phyloP scores from a whole-genome alignment of 1,284 basidiomycete species.

The Moniliella sp. region DNA sequence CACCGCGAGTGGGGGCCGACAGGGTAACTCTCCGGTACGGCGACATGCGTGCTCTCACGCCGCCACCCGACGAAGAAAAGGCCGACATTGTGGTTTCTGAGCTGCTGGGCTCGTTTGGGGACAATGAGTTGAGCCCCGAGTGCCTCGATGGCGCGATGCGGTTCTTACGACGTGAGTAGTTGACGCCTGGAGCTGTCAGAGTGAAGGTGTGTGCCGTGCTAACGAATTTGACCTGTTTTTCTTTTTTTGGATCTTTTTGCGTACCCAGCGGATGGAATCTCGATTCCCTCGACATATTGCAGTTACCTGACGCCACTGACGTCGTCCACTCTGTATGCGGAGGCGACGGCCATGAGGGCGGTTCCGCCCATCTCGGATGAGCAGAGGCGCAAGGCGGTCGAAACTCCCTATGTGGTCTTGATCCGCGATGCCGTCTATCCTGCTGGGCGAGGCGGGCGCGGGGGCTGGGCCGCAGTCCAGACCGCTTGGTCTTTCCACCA shows the following conservation, averaged over 20 bases:
- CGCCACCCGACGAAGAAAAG: slow-evolving; percentile 47
- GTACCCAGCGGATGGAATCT: slow-evolving; percentile 66
- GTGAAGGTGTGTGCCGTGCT: too few relatives aligned
- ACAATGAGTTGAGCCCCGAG: slow-evolving; percentile 93
- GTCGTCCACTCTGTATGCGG: slow-evolving; percentile 66
- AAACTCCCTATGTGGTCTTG: slow-evolving; percentile 96
- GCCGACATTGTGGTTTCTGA: slow-evolving; percentile 90
- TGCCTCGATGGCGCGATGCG: slow-evolving; percentile 85
- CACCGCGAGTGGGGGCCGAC: slow-evolving; percentile 51
- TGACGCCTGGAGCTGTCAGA: too few relatives aligned
- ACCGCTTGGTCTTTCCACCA: slow-evolving; percentile 96
- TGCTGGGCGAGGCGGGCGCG: slow-evolving; percentile 39
- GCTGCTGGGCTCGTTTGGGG: slow-evolving; percentile 84
- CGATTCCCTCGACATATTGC: slow-evolving; percentile 84
- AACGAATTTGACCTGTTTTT: too few relatives aligned
- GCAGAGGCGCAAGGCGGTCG: slow-evolving; percentile 40
- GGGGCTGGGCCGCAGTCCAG: slow-evolving; percentile 54
- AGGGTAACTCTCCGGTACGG: slow-evolving; percentile 63
- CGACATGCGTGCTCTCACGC: slow-evolving; percentile 61
- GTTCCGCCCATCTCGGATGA: not conserved
- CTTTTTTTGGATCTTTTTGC: not conserved
- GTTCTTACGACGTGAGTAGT: slow-evolving; percentile 37
- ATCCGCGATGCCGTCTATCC: slow-evolving; percentile 51
- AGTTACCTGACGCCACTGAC: slow-evolving; percentile 80
- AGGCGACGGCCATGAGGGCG: slow-evolving; percentile 2